Evolutionary conservation across 2,329 filamentous ascomycete species (phyloP), one percentile per base, ranked within the genome.

Genomic region (Penicillium sp.): DNA sequence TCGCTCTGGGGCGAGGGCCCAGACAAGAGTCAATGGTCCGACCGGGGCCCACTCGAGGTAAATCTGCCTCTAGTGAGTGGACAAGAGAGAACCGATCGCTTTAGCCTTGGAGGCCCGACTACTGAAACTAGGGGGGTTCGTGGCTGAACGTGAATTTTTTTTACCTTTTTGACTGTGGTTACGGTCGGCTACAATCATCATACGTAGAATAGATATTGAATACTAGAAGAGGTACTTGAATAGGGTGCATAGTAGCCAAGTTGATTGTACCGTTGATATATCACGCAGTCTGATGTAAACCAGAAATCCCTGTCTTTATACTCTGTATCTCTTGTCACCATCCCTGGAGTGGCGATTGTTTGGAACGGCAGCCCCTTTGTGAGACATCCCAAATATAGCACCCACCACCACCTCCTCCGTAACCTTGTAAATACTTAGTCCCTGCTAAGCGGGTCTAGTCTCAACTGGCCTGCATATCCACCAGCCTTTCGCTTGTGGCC

Each of bases 301-400:
- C 26, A 49, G 24, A 49, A n/a, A 19, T 9, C 2, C 15, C n/a
- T 9, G 45, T 19, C 45, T 13, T 30, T 4, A 30, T 12, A 30
- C 45, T 49, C 13, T 3, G 24, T 30, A 19, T 17, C n/a, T 17
- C n/a, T 19, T 49, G 45, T 49, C 2, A 49, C 28, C n/a, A 22
- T 17, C 49, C 24, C 33, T 62, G 56, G 53, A 55, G 58, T 55
- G 55, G 28, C 33, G 30, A 28, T 22, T 45, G 22, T 55, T 15
- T 42, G 37, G 53, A 19, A 44, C 38, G 38, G 33, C 19, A 38
- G 15, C 54, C 50, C 28, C 50, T 62, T 56, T 62, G 63, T 66
- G 65, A 67, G 65, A 67, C 65, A 67, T 64, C 57, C 65, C 61
- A 67, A 67, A 67, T 67, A 64, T 67, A 67, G 65, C n/a, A 42